Conservation (phyloP, 2,329 filamentous ascomycete genomes). For the Neurospora crassa region DNA sequence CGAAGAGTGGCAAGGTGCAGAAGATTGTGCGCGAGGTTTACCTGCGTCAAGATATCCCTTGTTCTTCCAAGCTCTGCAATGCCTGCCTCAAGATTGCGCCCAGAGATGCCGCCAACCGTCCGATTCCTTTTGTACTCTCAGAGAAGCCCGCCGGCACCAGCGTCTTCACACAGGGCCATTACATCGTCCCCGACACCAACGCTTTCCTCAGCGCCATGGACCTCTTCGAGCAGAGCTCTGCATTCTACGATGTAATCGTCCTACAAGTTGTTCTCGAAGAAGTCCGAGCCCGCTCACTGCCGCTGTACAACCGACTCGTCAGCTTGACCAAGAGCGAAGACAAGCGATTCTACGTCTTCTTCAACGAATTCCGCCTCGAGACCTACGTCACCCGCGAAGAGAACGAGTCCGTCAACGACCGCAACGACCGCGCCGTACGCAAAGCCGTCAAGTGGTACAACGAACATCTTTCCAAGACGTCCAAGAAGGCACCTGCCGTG, state of each 20-base stretch:
- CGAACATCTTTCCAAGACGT: constrained; percentile 62
- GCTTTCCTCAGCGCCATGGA: constrained; percentile 94
- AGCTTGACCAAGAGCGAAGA: constrained; percentile 89
- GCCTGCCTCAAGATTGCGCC: constrained; percentile 67
- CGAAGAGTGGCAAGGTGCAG: constrained; percentile 92
- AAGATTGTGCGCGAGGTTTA: constrained; percentile 98
- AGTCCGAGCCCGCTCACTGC: constrained; percentile 83
- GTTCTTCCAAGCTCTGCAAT: constrained; percentile 82
- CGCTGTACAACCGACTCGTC: constrained; percentile 88
- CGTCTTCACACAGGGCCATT: constrained; percentile 77
- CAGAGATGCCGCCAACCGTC: constrained; percentile 65
- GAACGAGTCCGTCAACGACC: constrained; percentile 87
- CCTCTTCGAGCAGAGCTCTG: constrained; percentile 81
- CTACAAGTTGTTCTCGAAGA: constrained; percentile 95
- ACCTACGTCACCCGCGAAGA: constrained; percentile 69
- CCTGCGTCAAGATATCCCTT: constrained; percentile 91
- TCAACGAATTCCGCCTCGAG: constrained; percentile 94
- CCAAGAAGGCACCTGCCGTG: constrained; percentile 58
- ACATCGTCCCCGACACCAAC: constrained; percentile 93
- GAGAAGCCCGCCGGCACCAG: constrained; percentile 79
- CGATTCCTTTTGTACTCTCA: constrained; percentile 76
- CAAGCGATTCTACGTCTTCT: constrained; percentile 97
- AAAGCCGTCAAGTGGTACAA: constrained; percentile 84
- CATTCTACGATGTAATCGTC: constrained; percentile 94
- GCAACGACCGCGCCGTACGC: constrained; percentile 88